Conservation (phyloP, 768 basidiomycete species). For the Termitomyces sp. region DNA sequence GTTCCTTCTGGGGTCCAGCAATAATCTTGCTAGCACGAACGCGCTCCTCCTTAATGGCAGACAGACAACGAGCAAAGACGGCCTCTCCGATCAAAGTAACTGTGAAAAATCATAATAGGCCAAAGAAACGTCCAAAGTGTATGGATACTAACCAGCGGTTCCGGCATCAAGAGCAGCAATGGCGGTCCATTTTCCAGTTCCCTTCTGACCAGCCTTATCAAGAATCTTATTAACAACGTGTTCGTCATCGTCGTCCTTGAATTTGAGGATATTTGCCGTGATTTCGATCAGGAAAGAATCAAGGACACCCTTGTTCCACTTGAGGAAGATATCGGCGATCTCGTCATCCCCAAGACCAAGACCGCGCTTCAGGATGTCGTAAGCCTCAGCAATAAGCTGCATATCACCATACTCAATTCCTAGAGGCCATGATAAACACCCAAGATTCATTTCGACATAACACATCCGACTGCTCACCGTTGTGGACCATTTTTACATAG, state of each 20-base stretch:
- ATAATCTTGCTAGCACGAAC: conserved; percentile 87
- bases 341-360: conserved; percentile 82
- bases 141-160: conserved; percentile 54
- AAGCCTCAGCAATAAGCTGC: conserved; percentile 98
- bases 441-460: background rate
- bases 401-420: conserved; percentile 99
- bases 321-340: conserved; percentile 90
- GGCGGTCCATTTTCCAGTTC: conserved; percentile 99
- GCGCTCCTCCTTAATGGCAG: conserved; percentile 95
- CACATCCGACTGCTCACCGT: conserved; percentile 44
- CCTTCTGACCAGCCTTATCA: conserved; percentile 97
- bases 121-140: conserved; percentile 1
- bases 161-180: conserved; percentile 94
- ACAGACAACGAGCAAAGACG: conserved; percentile 97
- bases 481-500: conserved; percentile 99
- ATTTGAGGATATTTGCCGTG: conserved; percentile 93
- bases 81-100: conserved; percentile 99
- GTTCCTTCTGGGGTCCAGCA: conserved; percentile 84
- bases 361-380: conserved; percentile 97
- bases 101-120: conserved; percentile 23
- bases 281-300: conserved; percentile 99
- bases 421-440: conserved; percentile 24
- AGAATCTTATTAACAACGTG: conserved; percentile 92
- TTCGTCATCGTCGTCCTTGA: conserved; percentile 92
- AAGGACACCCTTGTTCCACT: conserved; percentile 98